Evolutionary conservation across 2,329 filamentous ascomycete genomes (phyloP), one percentile per base, ranked within the genome.

Genomic region (Pseudogymnoascus sp.): DNA sequence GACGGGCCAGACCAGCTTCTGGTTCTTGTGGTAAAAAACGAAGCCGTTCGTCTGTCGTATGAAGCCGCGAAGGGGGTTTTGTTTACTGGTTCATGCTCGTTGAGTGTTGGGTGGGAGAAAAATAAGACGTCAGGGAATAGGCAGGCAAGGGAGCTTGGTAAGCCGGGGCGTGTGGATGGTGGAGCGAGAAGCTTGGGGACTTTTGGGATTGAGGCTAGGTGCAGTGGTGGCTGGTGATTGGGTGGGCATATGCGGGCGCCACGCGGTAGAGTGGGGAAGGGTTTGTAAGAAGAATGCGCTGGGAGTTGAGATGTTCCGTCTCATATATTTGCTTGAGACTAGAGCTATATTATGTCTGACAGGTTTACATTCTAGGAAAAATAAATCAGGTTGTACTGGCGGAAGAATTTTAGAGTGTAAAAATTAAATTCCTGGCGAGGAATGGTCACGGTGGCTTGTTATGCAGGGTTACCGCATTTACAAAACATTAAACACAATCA

Each of bases 1-100:
- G 62, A 40, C 65, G 48, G 29, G 10, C 48, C 29, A 33, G 48
- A 55, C 48, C 48, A 55, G 48, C 29, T 35, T 52, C 48, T 55
- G 48, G 27, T 55, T 33, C 48, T 12, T 18, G n/a, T 27, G 13
- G 4, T n/a, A 8, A 7, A 25, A 21, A 33, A 33, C 18, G 48
- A 55, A 55, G 29, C 29, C 40, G 10, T 25, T 13, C 21, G 29
- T 33, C 29, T 33, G 29, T 33, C 48, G 48, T 55, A 10, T 55
- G 29, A 55, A 55, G 48, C 48, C 48, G 48, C 48, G 29, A 33
- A 13, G n/a, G 15, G 45, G n/a, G 15, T 25, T 33, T 18, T 55
- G 48, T 33, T 55, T 55, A 55, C 18, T 10, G 29, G 48, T 18
- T 55, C 48, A 55, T 55, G 45, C 21, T 55, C 48, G 48, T 55